Percentiles rank a stretch among this genome's conserved stretches.
Conservation (phyloP, 305 asterid species). For the Rubia peregrina region DNA sequence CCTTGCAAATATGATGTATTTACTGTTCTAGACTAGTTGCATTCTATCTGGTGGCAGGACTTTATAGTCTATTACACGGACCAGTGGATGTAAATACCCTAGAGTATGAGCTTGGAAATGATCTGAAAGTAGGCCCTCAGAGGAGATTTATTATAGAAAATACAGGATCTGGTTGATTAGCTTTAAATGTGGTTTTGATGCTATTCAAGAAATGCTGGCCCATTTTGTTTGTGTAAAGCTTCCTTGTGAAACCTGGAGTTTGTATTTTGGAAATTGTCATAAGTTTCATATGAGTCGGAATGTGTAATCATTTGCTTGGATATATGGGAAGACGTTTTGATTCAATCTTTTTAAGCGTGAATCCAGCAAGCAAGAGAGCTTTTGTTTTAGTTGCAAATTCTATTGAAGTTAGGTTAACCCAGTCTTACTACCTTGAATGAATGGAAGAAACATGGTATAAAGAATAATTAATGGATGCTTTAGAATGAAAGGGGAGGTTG, state of each 20-base stretch:
- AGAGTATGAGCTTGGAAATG: background rate
- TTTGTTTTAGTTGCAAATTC: no score
- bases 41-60: background rate
- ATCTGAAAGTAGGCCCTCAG: background rate
- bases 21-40: background rate
- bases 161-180: no score
- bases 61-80: background rate
- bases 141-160: background rate
- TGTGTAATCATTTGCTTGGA: background rate
- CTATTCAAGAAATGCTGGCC: background rate
- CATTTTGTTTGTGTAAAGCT: background rate
- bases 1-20: background rate
- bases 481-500: no score
- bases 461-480: no score
- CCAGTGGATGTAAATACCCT: background rate
- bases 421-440: background rate
- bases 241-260: no score
- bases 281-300: no score
- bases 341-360: background rate
- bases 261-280: no score
- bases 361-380: background rate
- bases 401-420: no score
- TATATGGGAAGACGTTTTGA: background rate
- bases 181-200: background rate
- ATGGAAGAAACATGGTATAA: no score